Evolutionary conservation across 139 green algal species (phyloP).

Genomic region (Coelastrella sp.): DNA sequence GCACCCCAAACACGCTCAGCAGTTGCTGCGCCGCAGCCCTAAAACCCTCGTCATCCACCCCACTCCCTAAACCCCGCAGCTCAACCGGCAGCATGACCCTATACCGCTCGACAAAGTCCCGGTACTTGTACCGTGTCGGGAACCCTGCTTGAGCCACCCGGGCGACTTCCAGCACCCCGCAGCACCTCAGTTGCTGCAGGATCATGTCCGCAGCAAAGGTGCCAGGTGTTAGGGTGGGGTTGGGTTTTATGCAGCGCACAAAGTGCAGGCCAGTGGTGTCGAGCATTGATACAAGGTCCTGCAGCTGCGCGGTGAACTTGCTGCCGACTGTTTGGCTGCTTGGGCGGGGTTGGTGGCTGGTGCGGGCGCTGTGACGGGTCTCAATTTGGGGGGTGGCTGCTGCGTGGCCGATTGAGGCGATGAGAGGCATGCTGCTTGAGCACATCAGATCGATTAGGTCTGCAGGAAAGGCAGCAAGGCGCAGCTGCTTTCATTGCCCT

Average conservation of each 20-base stretch:
- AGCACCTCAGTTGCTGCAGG: constrained; percentile 96
- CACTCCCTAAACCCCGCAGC: constrained; percentile 24
- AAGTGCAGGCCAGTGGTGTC: constrained; percentile 95
- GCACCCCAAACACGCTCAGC: constrained; percentile 77
- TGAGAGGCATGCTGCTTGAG: constrained; percentile 32
- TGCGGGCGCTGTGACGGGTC: not conserved
- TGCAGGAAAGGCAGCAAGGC: constrained; percentile 37
- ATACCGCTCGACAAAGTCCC: constrained; percentile 90
- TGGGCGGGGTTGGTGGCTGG: not conserved
- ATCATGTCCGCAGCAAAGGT: constrained; percentile 81
- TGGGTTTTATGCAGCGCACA: constrained; percentile 98
- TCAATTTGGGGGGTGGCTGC: no score
- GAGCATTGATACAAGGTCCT: constrained; percentile 80
- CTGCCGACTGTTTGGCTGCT: constrained; percentile 67
- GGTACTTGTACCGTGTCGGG: constrained; percentile 86
- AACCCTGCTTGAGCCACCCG: constrained; percentile 93
- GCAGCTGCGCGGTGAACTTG: constrained; percentile 83
- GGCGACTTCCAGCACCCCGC: constrained; percentile 95
- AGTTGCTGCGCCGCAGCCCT: constrained; percentile 62
- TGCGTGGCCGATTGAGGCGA: constrained; percentile 49
- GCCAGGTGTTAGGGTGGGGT: constrained; percentile 71
- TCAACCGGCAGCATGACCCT: constrained; percentile 71
- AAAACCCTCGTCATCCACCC: not conserved
- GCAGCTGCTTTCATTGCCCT: not conserved
- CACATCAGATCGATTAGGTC: constrained; percentile 88